phyloP scores from a whole-genome alignment of 2,329 filamentous ascomycete genomes.

The Fusarium setosum region DNA sequence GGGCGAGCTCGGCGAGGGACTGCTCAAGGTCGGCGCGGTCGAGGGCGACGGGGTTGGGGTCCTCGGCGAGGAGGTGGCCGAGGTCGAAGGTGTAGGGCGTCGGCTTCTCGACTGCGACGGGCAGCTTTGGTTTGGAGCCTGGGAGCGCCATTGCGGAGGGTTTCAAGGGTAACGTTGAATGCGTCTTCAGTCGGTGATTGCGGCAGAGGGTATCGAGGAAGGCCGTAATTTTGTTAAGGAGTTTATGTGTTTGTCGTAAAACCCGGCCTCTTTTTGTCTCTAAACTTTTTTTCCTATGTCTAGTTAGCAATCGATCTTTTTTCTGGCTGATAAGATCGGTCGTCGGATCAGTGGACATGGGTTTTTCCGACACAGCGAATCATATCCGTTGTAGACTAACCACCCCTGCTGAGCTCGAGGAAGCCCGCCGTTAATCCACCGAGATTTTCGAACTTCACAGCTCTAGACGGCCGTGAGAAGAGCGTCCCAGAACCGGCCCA shows the following conservation, averaged over 20 bases:
- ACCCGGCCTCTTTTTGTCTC: slow-evolving; percentile 16
- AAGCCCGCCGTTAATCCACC: slow-evolving; percentile 40
- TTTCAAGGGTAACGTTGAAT: not conserved
- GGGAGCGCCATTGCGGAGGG: slow-evolving; percentile 49
- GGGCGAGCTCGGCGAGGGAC: slow-evolving; percentile 74
- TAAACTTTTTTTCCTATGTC: slow-evolving; percentile 38
- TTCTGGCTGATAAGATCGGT: slow-evolving; percentile 43
- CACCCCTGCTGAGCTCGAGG: slow-evolving; percentile 20
- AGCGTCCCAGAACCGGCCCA: slow-evolving; percentile 40
- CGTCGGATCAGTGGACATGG: slow-evolving; percentile 41
- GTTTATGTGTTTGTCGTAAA: slow-evolving; percentile 14
- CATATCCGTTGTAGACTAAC: not conserved
- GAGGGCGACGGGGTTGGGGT: slow-evolving; percentile 83
- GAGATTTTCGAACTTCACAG: slow-evolving; percentile 46
- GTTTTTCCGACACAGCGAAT: slow-evolving; percentile 44
- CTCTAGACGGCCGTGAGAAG: slow-evolving; percentile 37
- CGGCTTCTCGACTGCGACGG: slow-evolving; percentile 79
- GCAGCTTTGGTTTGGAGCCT: slow-evolving; percentile 60
- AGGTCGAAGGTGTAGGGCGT: slow-evolving; percentile 95
- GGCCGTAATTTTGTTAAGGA: not conserved
- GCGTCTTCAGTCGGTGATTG: too few species aligned
- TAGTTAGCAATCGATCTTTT: slow-evolving; percentile 25
- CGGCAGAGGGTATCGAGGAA: not conserved
- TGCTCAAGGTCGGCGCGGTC: slow-evolving; percentile 68
- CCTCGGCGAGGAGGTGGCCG: slow-evolving; percentile 85